Conservation (phyloP, 148 eudicot species). For the Dianthus caryophyllus region DNA sequence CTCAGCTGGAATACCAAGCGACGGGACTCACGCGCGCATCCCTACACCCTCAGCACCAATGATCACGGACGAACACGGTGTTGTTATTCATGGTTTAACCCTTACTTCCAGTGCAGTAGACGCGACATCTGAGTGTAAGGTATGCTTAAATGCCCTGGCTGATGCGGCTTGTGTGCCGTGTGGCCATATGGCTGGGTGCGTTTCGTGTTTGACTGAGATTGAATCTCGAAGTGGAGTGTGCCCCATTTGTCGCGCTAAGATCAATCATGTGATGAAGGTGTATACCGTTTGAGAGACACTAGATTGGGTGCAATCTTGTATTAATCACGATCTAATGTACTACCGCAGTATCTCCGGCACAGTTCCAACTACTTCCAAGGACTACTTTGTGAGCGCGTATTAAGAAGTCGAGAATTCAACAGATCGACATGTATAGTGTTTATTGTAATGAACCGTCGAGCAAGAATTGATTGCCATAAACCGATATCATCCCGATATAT, state of each 20-base stretch:
- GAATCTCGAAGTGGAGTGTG: conserved; percentile 79
- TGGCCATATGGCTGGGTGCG: conserved; percentile 98
- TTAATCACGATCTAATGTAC: too few relatives aligned
- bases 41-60: conserved; percentile 67
- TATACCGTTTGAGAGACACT: conserved; percentile 84
- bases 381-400: too few relatives aligned
- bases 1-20: too few relatives aligned
- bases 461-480: too few relatives aligned
- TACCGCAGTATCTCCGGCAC: too few relatives aligned
- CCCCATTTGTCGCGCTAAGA: conserved; percentile 86
- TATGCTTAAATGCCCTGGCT: conserved; percentile 84
- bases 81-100: conserved; percentile 62
- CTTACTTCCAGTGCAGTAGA: conserved; percentile 37
- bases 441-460: too few relatives aligned
- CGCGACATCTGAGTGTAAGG: conserved; percentile 62
- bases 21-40: too few relatives aligned
- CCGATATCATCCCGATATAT: too few relatives aligned
- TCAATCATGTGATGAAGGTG: conserved; percentile 68
- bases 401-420: too few relatives aligned
- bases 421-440: too few relatives aligned
- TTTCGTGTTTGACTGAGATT: conserved; percentile 83
- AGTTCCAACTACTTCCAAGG: too few relatives aligned
- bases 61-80: conserved; percentile 34
- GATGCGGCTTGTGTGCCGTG: conserved; percentile 97
- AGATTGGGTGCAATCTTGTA: too few relatives aligned